Conservation (phyloP, 495 filamentous ascomycete genomes). For the Gamarada debralockiae region DNA sequence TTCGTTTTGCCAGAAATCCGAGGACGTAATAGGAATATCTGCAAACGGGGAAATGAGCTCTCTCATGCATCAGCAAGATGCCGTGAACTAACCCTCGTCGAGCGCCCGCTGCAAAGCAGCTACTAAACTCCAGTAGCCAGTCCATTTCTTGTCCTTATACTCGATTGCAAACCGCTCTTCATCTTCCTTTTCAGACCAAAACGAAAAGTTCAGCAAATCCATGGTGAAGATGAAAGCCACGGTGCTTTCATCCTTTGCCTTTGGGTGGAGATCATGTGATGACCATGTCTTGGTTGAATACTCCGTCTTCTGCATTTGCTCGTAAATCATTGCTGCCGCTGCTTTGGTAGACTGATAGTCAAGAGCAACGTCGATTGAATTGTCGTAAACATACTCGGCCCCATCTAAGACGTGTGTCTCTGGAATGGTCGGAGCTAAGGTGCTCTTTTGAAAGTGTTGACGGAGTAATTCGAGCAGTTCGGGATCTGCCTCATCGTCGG, state of each 20-base stretch:
- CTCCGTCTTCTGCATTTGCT: conserved; percentile 73
- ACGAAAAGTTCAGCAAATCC: conserved; percentile 95
- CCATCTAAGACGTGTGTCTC: conserved; percentile 79
- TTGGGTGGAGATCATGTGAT: conserved; percentile 86
- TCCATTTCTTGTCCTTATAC: conserved; percentile 78
- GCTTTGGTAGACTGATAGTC: conserved; percentile 73
- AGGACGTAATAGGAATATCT: conserved; percentile 87
- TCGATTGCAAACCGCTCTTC: conserved; percentile 70
- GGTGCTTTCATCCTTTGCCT: conserved; percentile 67
- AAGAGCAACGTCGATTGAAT: conserved; percentile 87
- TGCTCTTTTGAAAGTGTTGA: conserved; percentile 63
- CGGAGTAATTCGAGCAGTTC: conserved; percentile 87
- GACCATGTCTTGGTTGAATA: conserved; percentile 87
- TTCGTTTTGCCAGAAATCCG: conserved; percentile 81
- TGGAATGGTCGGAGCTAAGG: conserved; percentile 40
- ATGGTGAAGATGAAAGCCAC: conserved; percentile 94
- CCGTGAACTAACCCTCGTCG: conserved; percentile 62
- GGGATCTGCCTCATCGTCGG: conserved; percentile 83
- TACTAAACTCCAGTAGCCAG: conserved; percentile 93
- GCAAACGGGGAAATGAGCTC: conserved; percentile 19
- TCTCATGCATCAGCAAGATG: neutral
- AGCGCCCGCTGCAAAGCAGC: conserved; percentile 81
- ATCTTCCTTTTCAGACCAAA: conserved; percentile 70
- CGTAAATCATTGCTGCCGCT: conserved; percentile 74
- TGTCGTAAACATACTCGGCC: conserved; percentile 86